Percentiles rank a stretch among this genome's conserved stretches.
Evolutionary conservation across 495 filamentous ascomycete genomes (phyloP).

Genomic region (Oidiodendron maius): DNA sequence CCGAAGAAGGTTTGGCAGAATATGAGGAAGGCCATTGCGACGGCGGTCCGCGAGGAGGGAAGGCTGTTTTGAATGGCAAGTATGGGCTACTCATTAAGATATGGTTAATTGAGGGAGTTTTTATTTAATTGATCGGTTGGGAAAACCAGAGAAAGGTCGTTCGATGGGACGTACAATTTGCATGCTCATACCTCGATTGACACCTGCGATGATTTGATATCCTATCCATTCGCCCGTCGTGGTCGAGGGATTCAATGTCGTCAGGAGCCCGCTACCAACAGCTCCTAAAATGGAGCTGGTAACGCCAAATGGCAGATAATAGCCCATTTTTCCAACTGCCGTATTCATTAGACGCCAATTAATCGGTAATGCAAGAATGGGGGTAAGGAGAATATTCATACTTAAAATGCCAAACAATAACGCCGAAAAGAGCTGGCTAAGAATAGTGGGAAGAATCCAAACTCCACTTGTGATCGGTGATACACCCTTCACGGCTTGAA

Average conservation of each 20-base stretch:
- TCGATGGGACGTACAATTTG: slow-evolving; percentile 4
- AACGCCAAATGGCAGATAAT: slow-evolving; percentile 30
- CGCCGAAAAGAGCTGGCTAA: slow-evolving; percentile 30
- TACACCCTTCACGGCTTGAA: slow-evolving; percentile 61
- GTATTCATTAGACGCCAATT: neutral
- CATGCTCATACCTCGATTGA: slow-evolving; percentile 5
- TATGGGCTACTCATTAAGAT: too few relatives aligned
- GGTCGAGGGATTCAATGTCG: slow-evolving; percentile 17
- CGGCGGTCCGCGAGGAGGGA: slow-evolving; percentile 20
- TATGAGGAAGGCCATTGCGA: slow-evolving; percentile 23
- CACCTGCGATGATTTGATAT: slow-evolving; percentile 12
- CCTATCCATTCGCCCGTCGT: slow-evolving; percentile 14
- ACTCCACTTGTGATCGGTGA: slow-evolving; percentile 61
- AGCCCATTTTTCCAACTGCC: slow-evolving; percentile 37
- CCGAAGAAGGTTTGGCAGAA: slow-evolving; percentile 27
- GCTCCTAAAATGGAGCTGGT: slow-evolving; percentile 11
- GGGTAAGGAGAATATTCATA: neutral
- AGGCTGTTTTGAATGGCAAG: slow-evolving; percentile 29
- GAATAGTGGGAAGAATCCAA: slow-evolving; percentile 52
- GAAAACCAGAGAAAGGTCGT: neutral
- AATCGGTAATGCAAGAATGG: neutral
- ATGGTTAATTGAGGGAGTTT: neutral
- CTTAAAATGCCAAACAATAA: slow-evolving; percentile 37
- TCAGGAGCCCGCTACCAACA: slow-evolving; percentile 27
- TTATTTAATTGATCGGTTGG: neutral